Conservation (phyloP, 495 filamentous ascomycete species). For the Penicillium soppii region DNA sequence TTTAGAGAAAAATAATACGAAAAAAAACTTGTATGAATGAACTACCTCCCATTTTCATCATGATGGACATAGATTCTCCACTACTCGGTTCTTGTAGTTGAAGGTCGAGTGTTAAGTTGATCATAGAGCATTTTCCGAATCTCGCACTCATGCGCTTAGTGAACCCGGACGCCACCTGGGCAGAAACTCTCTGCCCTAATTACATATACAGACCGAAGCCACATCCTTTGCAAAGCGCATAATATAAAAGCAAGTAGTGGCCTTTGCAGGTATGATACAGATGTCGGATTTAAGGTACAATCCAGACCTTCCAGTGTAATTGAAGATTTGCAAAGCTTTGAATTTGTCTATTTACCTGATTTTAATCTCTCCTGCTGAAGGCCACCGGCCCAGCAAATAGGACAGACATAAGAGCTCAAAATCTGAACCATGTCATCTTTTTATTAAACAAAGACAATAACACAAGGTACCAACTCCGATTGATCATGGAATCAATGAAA, state of each 20-base stretch:
- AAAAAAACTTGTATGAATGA: constrained; percentile 28
- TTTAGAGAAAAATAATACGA: constrained; percentile 23
- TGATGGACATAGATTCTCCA: not conserved
- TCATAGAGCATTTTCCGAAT: no score
- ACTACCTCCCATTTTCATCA: constrained; percentile 19
- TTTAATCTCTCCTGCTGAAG: constrained; percentile 19
- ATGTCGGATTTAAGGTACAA: not conserved
- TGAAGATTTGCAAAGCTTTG: constrained; percentile 28
- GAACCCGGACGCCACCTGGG: no score
- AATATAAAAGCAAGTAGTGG: not conserved
- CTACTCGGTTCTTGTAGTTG: not conserved
- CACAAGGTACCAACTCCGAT: constrained; percentile 47
- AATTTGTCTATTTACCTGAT: constrained; percentile 30
- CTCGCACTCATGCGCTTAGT: no score
- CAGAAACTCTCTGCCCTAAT: no score
- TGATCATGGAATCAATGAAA: constrained; percentile 49
- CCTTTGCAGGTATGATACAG: no score
- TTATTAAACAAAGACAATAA: constrained; percentile 43
- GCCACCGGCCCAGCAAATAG: constrained; percentile 11
- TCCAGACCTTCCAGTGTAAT: not conserved
- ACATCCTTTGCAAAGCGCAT: no score
- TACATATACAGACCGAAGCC: no score
- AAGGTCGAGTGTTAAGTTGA: not conserved
- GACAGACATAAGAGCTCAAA: constrained; percentile 18
- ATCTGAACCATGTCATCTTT: constrained; percentile 35